A percentile compares a stretch with the other conserved stretches of the same genome.
Conservation (phyloP, 768 basidiomycete species). For the Trametes meyenii region DNA sequence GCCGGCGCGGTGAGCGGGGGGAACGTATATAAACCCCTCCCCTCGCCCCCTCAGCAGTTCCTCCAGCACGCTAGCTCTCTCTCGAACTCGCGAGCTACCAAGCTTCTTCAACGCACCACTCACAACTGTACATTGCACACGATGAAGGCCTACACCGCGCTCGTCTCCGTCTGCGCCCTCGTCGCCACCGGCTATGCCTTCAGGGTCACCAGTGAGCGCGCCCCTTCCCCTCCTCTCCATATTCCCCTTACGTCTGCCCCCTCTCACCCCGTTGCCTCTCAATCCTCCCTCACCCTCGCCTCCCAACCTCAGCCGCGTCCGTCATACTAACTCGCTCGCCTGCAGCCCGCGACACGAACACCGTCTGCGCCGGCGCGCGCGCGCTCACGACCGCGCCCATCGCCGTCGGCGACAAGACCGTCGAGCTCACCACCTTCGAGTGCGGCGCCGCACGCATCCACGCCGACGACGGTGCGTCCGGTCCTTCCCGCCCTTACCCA, state of each 20-base stretch:
- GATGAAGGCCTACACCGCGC: constrained; percentile 17
- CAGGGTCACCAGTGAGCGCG: constrained; percentile 1
- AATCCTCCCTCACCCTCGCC: no score
- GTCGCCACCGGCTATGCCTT: constrained; percentile 10
- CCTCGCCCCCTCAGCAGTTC: no score
- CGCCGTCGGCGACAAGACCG: constrained; percentile 13
- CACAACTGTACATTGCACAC: background rate
- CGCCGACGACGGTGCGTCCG: constrained; percentile 2
- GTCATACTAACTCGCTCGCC: no score
- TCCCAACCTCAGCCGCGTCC: background rate
- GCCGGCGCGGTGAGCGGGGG: no score
- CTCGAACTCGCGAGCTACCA: background rate
- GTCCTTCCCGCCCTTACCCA: no score
- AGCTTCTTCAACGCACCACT: background rate
- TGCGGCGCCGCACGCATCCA: constrained; percentile 7
- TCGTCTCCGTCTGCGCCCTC: constrained; percentile 15
- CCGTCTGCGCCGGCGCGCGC: constrained; percentile 2
- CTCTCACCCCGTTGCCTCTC: background rate
- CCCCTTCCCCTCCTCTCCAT: background rate
- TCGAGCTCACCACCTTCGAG: constrained; percentile 18
- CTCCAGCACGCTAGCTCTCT: background rate
- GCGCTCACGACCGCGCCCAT: constrained; percentile 2
- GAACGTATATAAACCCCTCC: no score
- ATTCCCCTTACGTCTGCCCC: background rate
- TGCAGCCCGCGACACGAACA: background rate